phyloP scores from a whole-genome alignment of 169 alveolate species.

The Besnoitia besnoiti region DNA sequence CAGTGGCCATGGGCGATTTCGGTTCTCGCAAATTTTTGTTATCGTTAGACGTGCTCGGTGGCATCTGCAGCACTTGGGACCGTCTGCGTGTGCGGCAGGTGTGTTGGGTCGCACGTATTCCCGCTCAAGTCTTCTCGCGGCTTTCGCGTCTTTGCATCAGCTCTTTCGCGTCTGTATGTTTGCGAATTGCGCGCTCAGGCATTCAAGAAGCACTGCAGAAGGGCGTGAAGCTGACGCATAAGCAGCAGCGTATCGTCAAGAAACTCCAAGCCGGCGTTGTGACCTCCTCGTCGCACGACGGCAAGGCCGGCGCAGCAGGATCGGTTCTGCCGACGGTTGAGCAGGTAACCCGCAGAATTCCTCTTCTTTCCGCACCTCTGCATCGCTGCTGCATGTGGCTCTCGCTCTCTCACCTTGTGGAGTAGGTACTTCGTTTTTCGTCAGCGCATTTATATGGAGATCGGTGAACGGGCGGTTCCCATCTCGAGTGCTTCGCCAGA shows the following conservation, averaged over 20 bases:
- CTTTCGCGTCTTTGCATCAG: background rate
- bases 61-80: too few species aligned
- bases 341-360: background rate
- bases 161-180: background rate
- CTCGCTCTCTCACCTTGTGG: too few species aligned
- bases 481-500: too few species aligned
- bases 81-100: too few species aligned
- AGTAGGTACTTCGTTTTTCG: too few species aligned
- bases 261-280: background rate
- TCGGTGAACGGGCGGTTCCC: too few species aligned
- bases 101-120: background rate
- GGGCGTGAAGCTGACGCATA: conserved; percentile 43
- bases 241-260: conserved; percentile 43
- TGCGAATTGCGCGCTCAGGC: background rate
- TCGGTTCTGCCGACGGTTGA: conserved; percentile 15
- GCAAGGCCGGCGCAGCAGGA: background rate
- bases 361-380: too few species aligned
- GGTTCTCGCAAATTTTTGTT: too few species aligned
- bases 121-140: background rate
- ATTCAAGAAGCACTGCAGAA: conserved; percentile 52
- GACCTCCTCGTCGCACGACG: background rate
- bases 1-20: background rate
- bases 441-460: too few species aligned
- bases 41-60: too few species aligned
- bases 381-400: too few species aligned